A percentile compares a stretch with the other conserved stretches of the same genome.
phyloP scores from a whole-genome alignment of 75 land plant genomes.

The Pseudotsuga menziesii region DNA sequence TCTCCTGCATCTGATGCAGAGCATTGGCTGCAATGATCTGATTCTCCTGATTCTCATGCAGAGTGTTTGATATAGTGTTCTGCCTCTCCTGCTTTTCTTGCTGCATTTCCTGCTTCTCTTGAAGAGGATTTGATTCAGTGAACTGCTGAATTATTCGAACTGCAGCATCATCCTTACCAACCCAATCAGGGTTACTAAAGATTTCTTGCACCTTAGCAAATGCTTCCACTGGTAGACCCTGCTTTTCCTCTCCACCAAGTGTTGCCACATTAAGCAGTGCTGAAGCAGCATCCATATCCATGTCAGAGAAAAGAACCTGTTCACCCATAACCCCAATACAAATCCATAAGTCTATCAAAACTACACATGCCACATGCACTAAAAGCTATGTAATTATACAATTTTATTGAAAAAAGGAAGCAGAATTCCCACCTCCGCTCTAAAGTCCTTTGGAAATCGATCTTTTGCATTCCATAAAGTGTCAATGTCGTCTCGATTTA shows the following conservation, averaged over 20 bases:
- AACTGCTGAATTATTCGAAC: constrained; percentile 24
- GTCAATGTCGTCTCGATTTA: constrained; percentile 72
- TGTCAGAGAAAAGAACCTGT: constrained; percentile 70
- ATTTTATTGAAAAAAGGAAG: not conserved
- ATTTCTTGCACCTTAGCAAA: constrained; percentile 94
- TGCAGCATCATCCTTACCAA: constrained; percentile 34
- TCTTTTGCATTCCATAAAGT: constrained; percentile 73
- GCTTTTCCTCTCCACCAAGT: constrained; percentile 55
- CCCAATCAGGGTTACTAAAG: constrained; percentile 60
- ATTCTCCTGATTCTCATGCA: constrained; percentile 13
- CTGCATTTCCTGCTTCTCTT: not conserved
- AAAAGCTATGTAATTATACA: not conserved
- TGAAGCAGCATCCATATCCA: constrained; percentile 48
- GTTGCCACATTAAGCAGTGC: constrained; percentile 31
- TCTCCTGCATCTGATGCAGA: constrained; percentile 7
- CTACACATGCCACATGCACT: not conserved
- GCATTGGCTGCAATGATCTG: constrained; percentile 18
- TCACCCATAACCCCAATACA: not conserved
- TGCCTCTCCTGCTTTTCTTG: constrained; percentile 15
- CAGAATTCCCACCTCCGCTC: constrained; percentile 52
- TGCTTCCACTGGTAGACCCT: constrained; percentile 72
- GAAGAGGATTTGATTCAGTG: not conserved
- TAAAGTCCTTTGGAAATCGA: constrained; percentile 63
- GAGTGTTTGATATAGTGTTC: not conserved
- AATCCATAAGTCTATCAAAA: constrained; percentile 5